Percentiles rank a stretch among this genome's conserved stretches.
Evolutionary conservation across 805 yeast genomes (phyloP).

Genomic region (Barnettozyma populi): DNA sequence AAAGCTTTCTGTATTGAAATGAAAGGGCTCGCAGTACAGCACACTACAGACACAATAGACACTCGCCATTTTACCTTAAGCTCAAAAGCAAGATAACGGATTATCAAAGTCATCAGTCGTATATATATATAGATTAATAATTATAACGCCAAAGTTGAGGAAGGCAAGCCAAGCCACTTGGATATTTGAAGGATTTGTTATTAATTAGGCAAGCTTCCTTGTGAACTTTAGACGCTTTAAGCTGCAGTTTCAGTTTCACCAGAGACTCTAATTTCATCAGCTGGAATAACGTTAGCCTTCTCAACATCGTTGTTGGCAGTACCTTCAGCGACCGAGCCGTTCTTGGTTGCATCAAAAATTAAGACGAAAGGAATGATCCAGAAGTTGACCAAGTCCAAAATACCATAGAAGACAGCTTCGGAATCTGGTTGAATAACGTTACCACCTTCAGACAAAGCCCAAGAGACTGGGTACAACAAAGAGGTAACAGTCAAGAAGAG

Average conservation of each 20-base stretch:
- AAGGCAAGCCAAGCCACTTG: too few relatives aligned
- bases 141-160: not conserved
- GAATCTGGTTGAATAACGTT: constrained; percentile 47
- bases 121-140: too few relatives aligned
- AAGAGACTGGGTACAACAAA: constrained; percentile 41
- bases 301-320: constrained; percentile 9
- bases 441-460: constrained; percentile 55
- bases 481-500: constrained; percentile 31
- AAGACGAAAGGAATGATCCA: constrained; percentile 35
- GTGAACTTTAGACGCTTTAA: too few relatives aligned
- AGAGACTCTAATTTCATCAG: not conserved
- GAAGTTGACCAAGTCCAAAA: constrained; percentile 42
- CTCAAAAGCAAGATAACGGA: too few relatives aligned
- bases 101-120: not conserved
- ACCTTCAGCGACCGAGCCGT: constrained; percentile 12
- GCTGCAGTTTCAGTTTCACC: not conserved
- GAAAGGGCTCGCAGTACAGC: too few relatives aligned
- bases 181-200: not conserved
- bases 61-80: too few relatives aligned
- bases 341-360: constrained; percentile 16
- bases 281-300: not conserved
- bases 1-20: too few relatives aligned
- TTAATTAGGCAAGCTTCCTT: too few relatives aligned
- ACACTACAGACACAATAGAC: too few relatives aligned
- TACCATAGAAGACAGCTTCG: constrained; percentile 51